phyloP scores from a whole-genome alignment of 2,329 filamentous ascomycete species.

The Botrytis byssoidea region DNA sequence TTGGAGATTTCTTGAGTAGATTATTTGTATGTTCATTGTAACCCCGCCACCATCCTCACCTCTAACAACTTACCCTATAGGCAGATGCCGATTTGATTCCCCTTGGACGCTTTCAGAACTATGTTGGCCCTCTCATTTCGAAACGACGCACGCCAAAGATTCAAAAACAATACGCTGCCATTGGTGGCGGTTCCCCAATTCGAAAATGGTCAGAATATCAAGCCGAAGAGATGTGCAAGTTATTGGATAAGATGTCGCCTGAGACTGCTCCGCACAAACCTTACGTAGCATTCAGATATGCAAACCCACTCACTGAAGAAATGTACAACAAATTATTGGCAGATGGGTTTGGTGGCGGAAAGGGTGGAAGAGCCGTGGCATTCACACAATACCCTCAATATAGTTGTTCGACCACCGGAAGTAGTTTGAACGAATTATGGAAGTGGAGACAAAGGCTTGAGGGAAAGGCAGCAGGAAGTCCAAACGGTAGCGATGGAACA shows the following conservation, averaged over 20 bases:
- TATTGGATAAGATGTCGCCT: constrained; percentile 85
- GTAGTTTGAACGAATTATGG: constrained; percentile 95
- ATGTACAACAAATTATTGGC: constrained; percentile 81
- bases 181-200: constrained; percentile 96
- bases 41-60: constrained; percentile 15
- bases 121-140: constrained; percentile 85
- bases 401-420: constrained; percentile 95
- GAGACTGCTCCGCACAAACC: constrained; percentile 95
- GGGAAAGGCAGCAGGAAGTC: constrained; percentile 56
- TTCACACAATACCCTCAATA: constrained; percentile 99
- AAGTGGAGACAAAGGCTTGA: constrained; percentile 91
- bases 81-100: constrained; percentile 93
- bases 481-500: constrained; percentile 56
- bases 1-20: constrained; percentile 83
- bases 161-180: constrained; percentile 89
- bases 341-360: constrained; percentile 87
- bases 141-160: constrained; percentile 91
- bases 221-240: constrained; percentile 92
- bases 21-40: constrained; percentile 69
- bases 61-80: constrained; percentile 45
- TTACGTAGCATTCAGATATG: constrained; percentile 96
- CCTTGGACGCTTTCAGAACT: constrained; percentile 86
- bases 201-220: constrained; percentile 98
- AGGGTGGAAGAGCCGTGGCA: constrained; percentile 88
- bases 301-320: constrained; percentile 87